Conservation (phyloP, 208 protist genomes). For the Leishmania aethiopica region DNA sequence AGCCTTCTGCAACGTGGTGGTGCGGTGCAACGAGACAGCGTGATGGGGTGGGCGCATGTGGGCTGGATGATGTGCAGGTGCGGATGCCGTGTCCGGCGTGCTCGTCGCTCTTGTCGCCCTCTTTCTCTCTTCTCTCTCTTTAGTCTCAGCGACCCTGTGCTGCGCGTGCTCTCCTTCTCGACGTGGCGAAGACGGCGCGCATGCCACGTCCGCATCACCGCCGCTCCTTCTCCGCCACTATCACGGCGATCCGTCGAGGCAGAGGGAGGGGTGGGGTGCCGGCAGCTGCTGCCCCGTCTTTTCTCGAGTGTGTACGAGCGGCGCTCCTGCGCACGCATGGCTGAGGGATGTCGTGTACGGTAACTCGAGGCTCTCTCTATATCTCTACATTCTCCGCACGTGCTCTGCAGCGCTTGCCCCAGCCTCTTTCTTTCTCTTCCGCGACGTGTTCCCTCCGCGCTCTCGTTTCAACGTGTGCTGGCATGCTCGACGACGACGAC, state of each 20-base stretch:
- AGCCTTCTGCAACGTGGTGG: slow-evolving; percentile 48
- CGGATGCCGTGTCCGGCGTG: background rate
- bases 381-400: background rate
- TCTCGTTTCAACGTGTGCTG: background rate
- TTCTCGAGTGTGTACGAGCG: background rate
- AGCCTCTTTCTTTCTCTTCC: background rate
- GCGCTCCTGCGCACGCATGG: background rate
- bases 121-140: background rate
- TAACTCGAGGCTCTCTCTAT: background rate
- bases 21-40: slow-evolving; percentile 18
- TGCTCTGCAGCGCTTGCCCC: background rate
- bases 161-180: background rate
- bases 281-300: background rate
- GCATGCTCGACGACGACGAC: background rate
- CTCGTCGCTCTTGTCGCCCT: background rate
- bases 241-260: background rate
- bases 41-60: background rate
- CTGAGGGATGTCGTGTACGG: background rate
- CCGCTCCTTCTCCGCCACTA: background rate
- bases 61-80: background rate
- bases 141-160: background rate
- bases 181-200: background rate
- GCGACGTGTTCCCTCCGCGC: background rate
- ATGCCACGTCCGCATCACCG: background rate
- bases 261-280: background rate